Evolutionary conservation across 1,284 basidiomycete genomes (phyloP), one percentile per base, ranked within the genome.

Genomic region (Dichomitus squalens): DNA sequence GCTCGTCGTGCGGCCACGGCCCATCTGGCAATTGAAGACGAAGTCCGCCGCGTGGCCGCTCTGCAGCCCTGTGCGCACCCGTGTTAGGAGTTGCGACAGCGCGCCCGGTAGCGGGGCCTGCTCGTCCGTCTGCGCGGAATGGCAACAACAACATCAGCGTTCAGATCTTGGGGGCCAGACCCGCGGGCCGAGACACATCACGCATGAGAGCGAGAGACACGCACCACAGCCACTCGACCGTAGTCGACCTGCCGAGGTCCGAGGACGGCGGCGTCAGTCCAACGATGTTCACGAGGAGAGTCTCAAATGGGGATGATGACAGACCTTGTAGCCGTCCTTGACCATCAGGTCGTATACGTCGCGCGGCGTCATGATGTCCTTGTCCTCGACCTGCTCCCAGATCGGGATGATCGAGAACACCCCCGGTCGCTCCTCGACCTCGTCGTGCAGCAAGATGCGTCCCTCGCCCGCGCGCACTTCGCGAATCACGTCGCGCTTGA

Each of bases 341-440:
- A 76, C 78, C 75, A 95, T 87, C 31, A 84, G 74, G 47, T 88
- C 76, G 66, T 92, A 95, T 0, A 93, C 90, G 61, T 96, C 95
- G 58, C 88, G 80, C 1, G 97, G 96, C 0, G 97, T 99, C 80
- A 97, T 86, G 61, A 99, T 94, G 59, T 99, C 95, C 23, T 83
- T 79, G 57, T 94, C 90, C 2, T 83, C 78, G 25, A 96, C 88
- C 6, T 83, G 86, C 73, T 96, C 94, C 96, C 95, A 97, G 46
- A 89, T 81, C 0, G 93, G 92, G 46, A 95, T 87, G 65, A 96
- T 90, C 21, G 87, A 85, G 74, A 96, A 99, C 2, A 87, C 83
- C 1, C 96, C 96, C 0, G 95, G 92, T 29, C 92, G 84, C 59
- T 95, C 95, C 73, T 98, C 95, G 6, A 96, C 85, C 75, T 99